Evolutionary conservation across 2,329 filamentous ascomycete species (phyloP).

Genomic region (Aspergillus candidus): DNA sequence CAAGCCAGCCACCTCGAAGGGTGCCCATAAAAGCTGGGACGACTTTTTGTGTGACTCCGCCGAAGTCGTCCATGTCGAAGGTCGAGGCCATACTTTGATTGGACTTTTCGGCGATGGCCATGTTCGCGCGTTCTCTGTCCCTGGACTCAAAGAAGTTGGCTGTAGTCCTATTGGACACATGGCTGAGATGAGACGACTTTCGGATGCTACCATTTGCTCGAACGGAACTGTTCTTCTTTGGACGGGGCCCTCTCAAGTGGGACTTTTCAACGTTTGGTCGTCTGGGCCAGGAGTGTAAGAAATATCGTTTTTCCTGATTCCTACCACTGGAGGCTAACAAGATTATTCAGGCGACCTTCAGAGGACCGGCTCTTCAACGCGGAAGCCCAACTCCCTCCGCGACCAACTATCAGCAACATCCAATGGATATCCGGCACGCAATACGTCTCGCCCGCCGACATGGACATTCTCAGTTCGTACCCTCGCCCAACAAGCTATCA

Average conservation of each 20-base stretch:
- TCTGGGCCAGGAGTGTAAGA: constrained; percentile 58
- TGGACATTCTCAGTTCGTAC: constrained; percentile 67
- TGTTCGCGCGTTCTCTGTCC: constrained; percentile 77
- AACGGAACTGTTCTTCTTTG: constrained; percentile 82
- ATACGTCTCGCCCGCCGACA: constrained; percentile 76
- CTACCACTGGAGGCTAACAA: constrained; percentile 1
- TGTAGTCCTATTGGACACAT: constrained; percentile 57
- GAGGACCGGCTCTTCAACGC: constrained; percentile 77
- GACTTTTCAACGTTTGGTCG: constrained; percentile 79
- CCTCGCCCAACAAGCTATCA: not conserved
- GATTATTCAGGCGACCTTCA: constrained; percentile 35
- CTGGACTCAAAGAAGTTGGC: constrained; percentile 77
- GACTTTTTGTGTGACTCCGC: constrained; percentile 76
- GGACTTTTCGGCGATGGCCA: constrained; percentile 79
- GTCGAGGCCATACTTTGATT: constrained; percentile 71
- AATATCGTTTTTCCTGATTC: constrained; percentile 12
- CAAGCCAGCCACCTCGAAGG: constrained; percentile 75
- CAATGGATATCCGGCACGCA: constrained; percentile 97
- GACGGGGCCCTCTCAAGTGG: constrained; percentile 81
- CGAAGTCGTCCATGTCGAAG: constrained; percentile 65
- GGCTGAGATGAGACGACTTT: constrained; percentile 67
- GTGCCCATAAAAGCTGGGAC: constrained; percentile 87
- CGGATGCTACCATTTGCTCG: constrained; percentile 63
- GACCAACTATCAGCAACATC: constrained; percentile 89
- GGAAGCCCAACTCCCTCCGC: constrained; percentile 63